These are phyloP conservation scores for Boletus tylopilopsis DNA, from an alignment of 768 basidiomycete species.

Conservation along the genomic window DNA sequence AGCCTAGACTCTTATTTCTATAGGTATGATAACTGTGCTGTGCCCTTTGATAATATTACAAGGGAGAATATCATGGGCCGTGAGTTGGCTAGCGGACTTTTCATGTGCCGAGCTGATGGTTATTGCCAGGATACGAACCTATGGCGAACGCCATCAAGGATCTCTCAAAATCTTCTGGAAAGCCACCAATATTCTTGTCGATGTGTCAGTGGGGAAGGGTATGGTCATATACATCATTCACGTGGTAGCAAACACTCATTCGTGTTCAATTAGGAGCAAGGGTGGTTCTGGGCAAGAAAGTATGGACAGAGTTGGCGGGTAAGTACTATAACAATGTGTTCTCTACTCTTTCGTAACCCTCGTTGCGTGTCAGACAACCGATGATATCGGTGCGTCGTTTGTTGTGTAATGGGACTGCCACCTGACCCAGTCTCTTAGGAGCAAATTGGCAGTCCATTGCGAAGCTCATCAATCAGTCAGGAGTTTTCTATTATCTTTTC, in stretches of 20 bases:
- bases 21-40: constrained; percentile 62
- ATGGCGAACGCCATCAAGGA: constrained; percentile 58
- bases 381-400: constrained; percentile 40
- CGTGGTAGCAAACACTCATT: too few relatives aligned
- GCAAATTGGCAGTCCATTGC: constrained; percentile 50
- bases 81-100: constrained; percentile 26
- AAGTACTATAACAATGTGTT: constrained; percentile 14
- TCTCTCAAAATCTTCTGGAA: constrained; percentile 45
- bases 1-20: neutral
- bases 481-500: neutral
- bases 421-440: constrained; percentile 24
- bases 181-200: constrained; percentile 54
- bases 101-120: neutral
- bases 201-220: constrained; percentile 70
- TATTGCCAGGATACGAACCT: constrained; percentile 48
- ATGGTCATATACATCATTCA: constrained; percentile 21
- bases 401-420: neutral
- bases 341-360: neutral
- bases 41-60: constrained; percentile 55
- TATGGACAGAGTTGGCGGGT: constrained; percentile 69
- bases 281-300: constrained; percentile 58
- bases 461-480: constrained; percentile 52
- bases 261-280: constrained; percentile 45
- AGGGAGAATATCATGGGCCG: constrained; percentile 54
- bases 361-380: constrained; percentile 40